Evolutionary conservation across 805 yeast species (phyloP), one percentile per base, ranked within the genome.

Genomic region (Candida parachauliodes): DNA sequence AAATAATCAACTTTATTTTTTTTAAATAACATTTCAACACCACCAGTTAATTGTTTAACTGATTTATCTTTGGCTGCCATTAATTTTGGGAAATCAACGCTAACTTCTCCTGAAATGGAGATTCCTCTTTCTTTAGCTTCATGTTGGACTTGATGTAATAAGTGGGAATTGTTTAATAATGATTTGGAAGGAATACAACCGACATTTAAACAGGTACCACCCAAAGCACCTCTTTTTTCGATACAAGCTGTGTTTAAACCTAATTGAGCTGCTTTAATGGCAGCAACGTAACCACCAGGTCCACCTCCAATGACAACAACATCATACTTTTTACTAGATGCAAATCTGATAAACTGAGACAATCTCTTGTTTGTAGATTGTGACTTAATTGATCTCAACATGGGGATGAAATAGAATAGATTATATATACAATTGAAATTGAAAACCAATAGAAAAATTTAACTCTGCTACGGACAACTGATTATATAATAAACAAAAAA

Each of bases 181-280:
- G 98, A 86, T 69, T 93, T 93, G 48, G 98, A 93, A 42, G 99
- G 99, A 57, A 93, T 93, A 76, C 99, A 93, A 34, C 99, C 99
- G 38, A 93, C 98, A 66, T 93, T 93, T 55, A 94, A 73, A 79
- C 99, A 93, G 40, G 98, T 93, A 57, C 99, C 99, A 47, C 99
- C 99, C 47, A 94, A 77, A 31, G 79, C 68, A 32, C 99, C 99
- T 67, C 99, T 83, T 71, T 88, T 88, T 67, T 93, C 99, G 49
- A 93, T 72, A 77, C 98, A 93, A 24, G 97, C 98, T 39, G 96
- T 88, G 65, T 89, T 82, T 53, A 74, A 76, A 28, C 97, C 97
- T 44, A 89, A 74, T 73, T 93, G 99, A 35, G 98, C 98, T 43
- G 96, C 96, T 67, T 88, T 91, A 65, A 93, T 93, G 56, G 99